Evolutionary conservation across 1,139 yeast genomes (phyloP).

Genomic region (Debaryomyces psychrophilus): DNA sequence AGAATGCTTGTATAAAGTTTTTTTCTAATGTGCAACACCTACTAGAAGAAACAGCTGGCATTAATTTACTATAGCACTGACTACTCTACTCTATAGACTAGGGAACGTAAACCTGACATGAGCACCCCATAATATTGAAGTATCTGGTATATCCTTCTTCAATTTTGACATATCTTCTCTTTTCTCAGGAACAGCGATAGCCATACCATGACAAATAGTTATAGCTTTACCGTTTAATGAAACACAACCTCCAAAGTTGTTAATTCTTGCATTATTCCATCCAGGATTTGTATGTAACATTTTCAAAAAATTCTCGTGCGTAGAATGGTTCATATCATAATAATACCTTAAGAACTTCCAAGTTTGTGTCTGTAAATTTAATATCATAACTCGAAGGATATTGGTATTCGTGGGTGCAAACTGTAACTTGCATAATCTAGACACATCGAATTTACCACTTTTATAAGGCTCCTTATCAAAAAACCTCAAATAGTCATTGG

Average conservation of each 20-base stretch:
- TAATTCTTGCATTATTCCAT: conserved; percentile 36
- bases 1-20: not conserved
- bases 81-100: conserved; percentile 19
- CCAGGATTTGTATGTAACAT: conserved; percentile 24
- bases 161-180: conserved; percentile 28
- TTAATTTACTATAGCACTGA: not conserved
- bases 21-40: not conserved
- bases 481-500: conserved; percentile 39
- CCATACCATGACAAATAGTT: conserved; percentile 44
- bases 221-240: conserved; percentile 41
- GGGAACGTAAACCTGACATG: conserved; percentile 45
- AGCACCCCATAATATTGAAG: conserved; percentile 39
- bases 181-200: conserved; percentile 36
- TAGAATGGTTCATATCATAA: conserved; percentile 33
- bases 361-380: conserved; percentile 46
- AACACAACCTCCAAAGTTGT: conserved; percentile 37
- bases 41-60: not conserved
- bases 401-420: conserved; percentile 33
- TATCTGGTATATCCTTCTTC: conserved; percentile 24
- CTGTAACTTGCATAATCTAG: conserved; percentile 36
- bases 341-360: conserved; percentile 45
- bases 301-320: conserved; percentile 26
- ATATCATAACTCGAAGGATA: conserved; percentile 38
- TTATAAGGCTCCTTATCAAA: conserved; percentile 35
- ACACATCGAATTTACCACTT: conserved; percentile 41